Base-by-base conservation (phyloP, 2,329 filamentous ascomycete species). In the Capronia americana region DNA sequence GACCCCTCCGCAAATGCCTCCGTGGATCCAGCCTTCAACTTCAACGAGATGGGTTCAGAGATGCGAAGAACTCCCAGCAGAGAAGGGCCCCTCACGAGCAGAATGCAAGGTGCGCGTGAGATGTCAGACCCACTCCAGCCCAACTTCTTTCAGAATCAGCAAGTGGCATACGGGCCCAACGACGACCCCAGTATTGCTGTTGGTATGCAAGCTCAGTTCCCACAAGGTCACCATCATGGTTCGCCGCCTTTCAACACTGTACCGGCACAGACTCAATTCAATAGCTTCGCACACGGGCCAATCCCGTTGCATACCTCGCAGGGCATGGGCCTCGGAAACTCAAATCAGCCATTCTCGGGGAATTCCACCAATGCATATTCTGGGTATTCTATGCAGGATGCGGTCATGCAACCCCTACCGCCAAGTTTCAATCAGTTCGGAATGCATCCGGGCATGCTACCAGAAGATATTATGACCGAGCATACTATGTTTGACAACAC, bases 1-100 rank as follows among this genome's bases (percentile, higher is more conserved):
- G 65, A 62, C 20, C 32, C 55, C n/a, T 41, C 57, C 6, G 32
- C 58, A 23, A 50, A 41, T 24, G 30, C 61, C 2, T 26, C 68
- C n/a, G 55, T 41, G 23, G 64, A 70, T 44, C 62, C 58, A 11
- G 57, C 66, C 4, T 70, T 66, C 58, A 63, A 67, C 60, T 57
- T 67, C 48, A 58, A 70, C 51, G 56, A 69, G 5, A 28, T 64
- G 5, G 63, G 46, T 4, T 54, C 65, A 11, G 54, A 61, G 17
- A 34, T 63, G 53, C 57, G 61, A 44, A 63, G 62, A 11, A 64
- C 65, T 30, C 60, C 60, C 32, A 66, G 57, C 30, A 56, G 46
- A 24, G 63, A 53, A 23, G 60, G 57, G 12, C 66, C 63, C 26
- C 65, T 54, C 50, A 41, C 62, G 10, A n/a, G 46, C 23, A 34